These are phyloP conservation scores for grape (Vitis vinifera) DNA, from an alignment of 164 flowering plant genomes.

Conservation along the genomic window DNA sequence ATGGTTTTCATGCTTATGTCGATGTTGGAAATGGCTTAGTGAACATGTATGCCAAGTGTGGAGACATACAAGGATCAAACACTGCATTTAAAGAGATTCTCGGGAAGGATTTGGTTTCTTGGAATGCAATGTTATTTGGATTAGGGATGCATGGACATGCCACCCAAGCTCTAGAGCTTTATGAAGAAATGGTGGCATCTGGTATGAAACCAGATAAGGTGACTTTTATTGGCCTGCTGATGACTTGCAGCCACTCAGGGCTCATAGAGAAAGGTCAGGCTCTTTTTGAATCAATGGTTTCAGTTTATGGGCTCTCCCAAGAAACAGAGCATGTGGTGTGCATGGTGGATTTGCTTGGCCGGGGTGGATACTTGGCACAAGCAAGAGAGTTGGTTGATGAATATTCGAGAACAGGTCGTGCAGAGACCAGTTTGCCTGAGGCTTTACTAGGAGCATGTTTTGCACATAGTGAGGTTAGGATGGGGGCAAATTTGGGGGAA, in stretches of 20 bases:
- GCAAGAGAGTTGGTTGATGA: slow-evolving; percentile 34
- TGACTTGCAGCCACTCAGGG: slow-evolving; percentile 66
- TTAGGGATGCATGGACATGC: slow-evolving; percentile 58
- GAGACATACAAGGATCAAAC: slow-evolving; percentile 46
- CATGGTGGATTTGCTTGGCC: slow-evolving; percentile 61
- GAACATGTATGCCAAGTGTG: slow-evolving; percentile 77
- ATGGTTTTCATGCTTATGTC: slow-evolving; percentile 42
- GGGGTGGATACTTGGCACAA: slow-evolving; percentile 44
- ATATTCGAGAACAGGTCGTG: slow-evolving; percentile 1
- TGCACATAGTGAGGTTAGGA: slow-evolving; percentile 30
- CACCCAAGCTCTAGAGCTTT: slow-evolving; percentile 36
- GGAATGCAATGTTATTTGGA: slow-evolving; percentile 71
- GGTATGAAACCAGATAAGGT: slow-evolving; percentile 48
- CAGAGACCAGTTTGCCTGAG: slow-evolving; percentile 27
- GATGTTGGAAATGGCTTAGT: slow-evolving; percentile 70
- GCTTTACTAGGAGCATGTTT: slow-evolving; percentile 59
- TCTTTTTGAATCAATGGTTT: slow-evolving; percentile 40
- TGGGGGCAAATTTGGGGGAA: slow-evolving; percentile 38
- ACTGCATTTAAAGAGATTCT: slow-evolving; percentile 42
- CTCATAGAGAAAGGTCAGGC: slow-evolving; percentile 34
- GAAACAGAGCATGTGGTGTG: slow-evolving; percentile 56
- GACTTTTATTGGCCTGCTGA: slow-evolving; percentile 57
- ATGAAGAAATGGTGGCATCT: slow-evolving; percentile 38
- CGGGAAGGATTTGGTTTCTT: slow-evolving; percentile 54
- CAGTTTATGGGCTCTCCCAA: slow-evolving; percentile 26